Percentiles rank a stretch among this genome's conserved stretches.
phyloP scores from a whole-genome alignment of 2,329 filamentous ascomycete genomes.

The Lachnellula suecica region DNA sequence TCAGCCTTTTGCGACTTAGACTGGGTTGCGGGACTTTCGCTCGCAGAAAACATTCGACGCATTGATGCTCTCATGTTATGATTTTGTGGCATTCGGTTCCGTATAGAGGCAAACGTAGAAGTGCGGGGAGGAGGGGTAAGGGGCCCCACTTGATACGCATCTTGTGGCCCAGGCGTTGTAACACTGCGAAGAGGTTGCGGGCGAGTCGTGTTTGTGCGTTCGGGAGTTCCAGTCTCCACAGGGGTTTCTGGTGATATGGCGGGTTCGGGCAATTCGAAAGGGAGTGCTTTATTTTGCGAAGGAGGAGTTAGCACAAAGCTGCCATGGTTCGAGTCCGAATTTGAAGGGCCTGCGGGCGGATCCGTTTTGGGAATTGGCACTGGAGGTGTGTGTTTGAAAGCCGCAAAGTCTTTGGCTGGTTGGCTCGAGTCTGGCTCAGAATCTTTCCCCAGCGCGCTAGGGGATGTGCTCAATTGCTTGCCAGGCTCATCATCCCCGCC shows the following conservation, averaged over 20 bases:
- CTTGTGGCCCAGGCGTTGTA: conserved; percentile 20
- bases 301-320: conserved; percentile 61
- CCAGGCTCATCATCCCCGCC: conserved; percentile 7
- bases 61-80: conserved; percentile 22
- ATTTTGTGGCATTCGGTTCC: conserved; percentile 14
- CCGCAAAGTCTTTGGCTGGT: conserved; percentile 14
- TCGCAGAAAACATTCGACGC: conserved; percentile 26
- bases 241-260: conserved; percentile 36
- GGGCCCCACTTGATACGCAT: conserved; percentile 44
- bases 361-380: conserved; percentile 33
- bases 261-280: conserved; percentile 60
- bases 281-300: conserved; percentile 28
- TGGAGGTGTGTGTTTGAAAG: conserved; percentile 31
- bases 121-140: conserved; percentile 21
- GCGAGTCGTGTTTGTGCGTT: neutral
- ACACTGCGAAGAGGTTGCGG: conserved; percentile 6
- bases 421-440: conserved; percentile 18
- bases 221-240: neutral
- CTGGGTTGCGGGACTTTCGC: conserved; percentile 35
- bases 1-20: conserved; percentile 41
- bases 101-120: conserved; percentile 25
- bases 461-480: conserved; percentile 18
- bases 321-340: conserved; percentile 52
- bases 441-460: conserved; percentile 22
- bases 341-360: conserved; percentile 4